Evolutionary conservation across 2,329 filamentous ascomycete species (phyloP).

Genomic region (Pestalotiopsis sp.): DNA sequence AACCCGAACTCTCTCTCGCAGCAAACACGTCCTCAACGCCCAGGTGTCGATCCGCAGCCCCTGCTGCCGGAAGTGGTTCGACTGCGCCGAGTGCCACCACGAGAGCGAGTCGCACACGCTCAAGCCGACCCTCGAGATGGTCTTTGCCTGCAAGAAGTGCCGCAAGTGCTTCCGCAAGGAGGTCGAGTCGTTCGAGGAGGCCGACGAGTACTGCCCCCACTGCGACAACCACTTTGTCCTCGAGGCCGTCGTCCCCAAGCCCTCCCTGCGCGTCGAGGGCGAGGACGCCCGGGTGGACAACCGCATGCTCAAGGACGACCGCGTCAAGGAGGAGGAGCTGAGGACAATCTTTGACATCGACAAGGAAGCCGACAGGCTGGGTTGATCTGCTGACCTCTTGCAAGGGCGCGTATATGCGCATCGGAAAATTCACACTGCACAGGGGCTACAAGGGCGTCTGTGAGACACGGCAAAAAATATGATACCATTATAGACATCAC

Average conservation of each 20-base stretch:
- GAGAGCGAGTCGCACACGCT: constrained; percentile 80
- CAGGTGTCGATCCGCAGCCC: constrained; percentile 94
- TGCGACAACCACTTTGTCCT: constrained; percentile 99
- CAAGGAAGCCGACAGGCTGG: constrained; percentile 72
- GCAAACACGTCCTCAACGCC: constrained; percentile 97
- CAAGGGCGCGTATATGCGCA: neutral
- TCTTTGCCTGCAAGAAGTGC: constrained; percentile 98
- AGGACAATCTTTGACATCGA: constrained; percentile 75
- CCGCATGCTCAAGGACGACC: constrained; percentile 91
- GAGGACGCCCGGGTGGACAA: constrained; percentile 85
- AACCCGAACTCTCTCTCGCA: constrained; percentile 35
- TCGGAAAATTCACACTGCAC: neutral
- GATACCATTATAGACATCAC: constrained; percentile 16
- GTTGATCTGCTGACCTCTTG: constrained; percentile 45
- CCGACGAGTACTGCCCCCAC: constrained; percentile 97
- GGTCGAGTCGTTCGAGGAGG: constrained; percentile 86
- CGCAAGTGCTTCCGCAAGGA: constrained; percentile 98
- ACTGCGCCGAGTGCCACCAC: constrained; percentile 91
- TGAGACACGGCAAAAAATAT: constrained; percentile 9
- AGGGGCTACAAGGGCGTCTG: neutral
- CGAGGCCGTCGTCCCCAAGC: constrained; percentile 81
- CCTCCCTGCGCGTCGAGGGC: constrained; percentile 82
- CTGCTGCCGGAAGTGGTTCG: constrained; percentile 98
- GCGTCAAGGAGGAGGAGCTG: constrained; percentile 60
- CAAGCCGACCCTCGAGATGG: constrained; percentile 80